phyloP scores from a whole-genome alignment of 805 yeast species.

The Nakazawaea ishiwadae region DNA sequence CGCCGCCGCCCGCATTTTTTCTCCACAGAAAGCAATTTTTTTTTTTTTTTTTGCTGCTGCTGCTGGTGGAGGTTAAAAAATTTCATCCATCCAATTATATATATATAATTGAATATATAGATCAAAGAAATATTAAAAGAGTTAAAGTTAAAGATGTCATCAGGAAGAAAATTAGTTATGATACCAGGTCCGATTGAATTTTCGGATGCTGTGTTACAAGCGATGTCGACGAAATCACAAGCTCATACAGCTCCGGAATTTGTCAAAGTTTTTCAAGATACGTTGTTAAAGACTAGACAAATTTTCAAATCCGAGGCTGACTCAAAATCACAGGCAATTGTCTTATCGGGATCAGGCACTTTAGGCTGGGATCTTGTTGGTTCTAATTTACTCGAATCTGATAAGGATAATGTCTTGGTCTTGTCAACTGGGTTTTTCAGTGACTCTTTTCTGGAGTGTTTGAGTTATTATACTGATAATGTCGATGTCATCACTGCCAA shows the following conservation, averaged over 20 bases:
- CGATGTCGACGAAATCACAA: conserved; percentile 78
- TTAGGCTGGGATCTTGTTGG: conserved; percentile 92
- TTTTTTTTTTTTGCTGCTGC: background rate
- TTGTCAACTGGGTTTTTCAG: conserved; percentile 89
- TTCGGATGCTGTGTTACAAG: conserved; percentile 70
- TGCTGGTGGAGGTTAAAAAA: background rate
- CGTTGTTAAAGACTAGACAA: conserved; percentile 61
- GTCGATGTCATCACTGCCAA: conserved; percentile 72
- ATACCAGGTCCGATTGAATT: conserved; percentile 49
- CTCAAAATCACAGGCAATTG: conserved; percentile 69
- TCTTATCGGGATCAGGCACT: conserved; percentile 88
- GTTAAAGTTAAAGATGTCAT: background rate
- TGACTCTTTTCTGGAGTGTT: conserved; percentile 74
- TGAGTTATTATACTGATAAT: conserved; percentile 66
- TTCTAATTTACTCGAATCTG: conserved; percentile 58
- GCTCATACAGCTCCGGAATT: conserved; percentile 92
- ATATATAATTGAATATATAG: too few relatives aligned
- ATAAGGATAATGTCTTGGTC: conserved; percentile 71
- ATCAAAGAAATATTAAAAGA: too few relatives aligned
- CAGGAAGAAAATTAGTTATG: conserved; percentile 25
- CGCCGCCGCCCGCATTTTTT: too few relatives aligned
- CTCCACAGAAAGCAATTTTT: background rate
- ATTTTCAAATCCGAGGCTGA: conserved; percentile 63
- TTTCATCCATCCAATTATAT: background rate
- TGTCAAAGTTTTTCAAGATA: conserved; percentile 64